Conservation (phyloP, 768 basidiomycete genomes). For the Lyophyllum shimeji region DNA sequence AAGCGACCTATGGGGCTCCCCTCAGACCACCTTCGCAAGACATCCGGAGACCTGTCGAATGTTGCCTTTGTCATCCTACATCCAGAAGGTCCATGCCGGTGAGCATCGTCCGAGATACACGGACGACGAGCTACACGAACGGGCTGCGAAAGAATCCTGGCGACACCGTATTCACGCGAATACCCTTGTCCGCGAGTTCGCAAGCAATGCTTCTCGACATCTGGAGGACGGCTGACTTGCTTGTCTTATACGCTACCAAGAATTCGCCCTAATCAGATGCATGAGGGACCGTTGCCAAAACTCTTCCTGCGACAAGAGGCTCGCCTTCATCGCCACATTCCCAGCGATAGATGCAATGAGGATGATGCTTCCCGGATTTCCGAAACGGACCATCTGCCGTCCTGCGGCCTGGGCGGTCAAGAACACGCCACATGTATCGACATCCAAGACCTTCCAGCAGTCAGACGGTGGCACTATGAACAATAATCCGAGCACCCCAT, state of each 20-base stretch:
- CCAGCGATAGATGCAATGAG: constrained; percentile 67
- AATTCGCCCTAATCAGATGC: constrained; percentile 34
- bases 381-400: constrained; percentile 57
- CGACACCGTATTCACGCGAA: constrained; percentile 74
- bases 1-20: constrained; percentile 69
- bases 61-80: constrained; percentile 69
- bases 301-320: constrained; percentile 28
- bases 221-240: constrained; percentile 74
- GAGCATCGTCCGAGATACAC: neutral
- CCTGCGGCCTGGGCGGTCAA: constrained; percentile 66
- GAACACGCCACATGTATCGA: constrained; percentile 67
- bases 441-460: constrained; percentile 54
- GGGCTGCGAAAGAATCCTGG: constrained; percentile 73
- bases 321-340: constrained; percentile 25
- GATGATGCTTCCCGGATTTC: constrained; percentile 54
- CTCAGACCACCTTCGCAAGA: constrained; percentile 61
- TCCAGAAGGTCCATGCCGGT: too few species aligned
- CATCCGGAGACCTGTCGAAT: constrained; percentile 56
- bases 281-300: neutral
- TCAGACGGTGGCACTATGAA: neutral
- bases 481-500: constrained; percentile 1
- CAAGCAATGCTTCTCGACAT: constrained; percentile 81
- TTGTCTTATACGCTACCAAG: constrained; percentile 72
- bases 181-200: constrained; percentile 62
- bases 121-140: constrained; percentile 28